These are phyloP conservation scores for Pseudofabraea citricarpa DNA, from an alignment of 2,329 filamentous ascomycete genomes.

Conservation along the genomic window DNA sequence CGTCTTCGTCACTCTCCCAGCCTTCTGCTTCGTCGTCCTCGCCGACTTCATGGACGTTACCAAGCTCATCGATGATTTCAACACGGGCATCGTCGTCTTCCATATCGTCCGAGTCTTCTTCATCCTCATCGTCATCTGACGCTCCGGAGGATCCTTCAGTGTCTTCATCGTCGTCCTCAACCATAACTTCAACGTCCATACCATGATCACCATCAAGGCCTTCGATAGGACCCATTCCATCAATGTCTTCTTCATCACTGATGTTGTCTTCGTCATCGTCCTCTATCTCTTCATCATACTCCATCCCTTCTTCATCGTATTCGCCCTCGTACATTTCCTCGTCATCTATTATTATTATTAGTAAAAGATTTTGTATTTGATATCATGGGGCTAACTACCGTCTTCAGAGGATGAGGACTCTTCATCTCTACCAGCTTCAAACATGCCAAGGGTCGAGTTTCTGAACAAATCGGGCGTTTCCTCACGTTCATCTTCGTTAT, in stretches of 20 bases:
- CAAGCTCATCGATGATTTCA: constrained; percentile 61
- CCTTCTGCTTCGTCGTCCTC: constrained; percentile 52
- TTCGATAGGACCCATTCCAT: constrained; percentile 82
- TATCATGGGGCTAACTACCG: constrained; percentile 32
- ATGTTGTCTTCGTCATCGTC: constrained; percentile 80
- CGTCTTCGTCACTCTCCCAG: constrained; percentile 59
- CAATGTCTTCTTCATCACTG: constrained; percentile 79
- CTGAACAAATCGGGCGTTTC: constrained; percentile 97
- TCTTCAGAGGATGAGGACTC: constrained; percentile 73
- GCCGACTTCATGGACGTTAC: constrained; percentile 41
- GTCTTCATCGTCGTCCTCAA: constrained; percentile 65
- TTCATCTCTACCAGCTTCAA: constrained; percentile 77
- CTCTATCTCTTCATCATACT: constrained; percentile 80
- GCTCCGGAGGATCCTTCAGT: constrained; percentile 55
- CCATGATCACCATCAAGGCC: constrained; percentile 59
- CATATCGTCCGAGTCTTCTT: constrained; percentile 46
- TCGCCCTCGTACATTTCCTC: constrained; percentile 93
- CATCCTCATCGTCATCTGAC: constrained; percentile 47
- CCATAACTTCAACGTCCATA: constrained; percentile 67
- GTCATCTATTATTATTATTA: constrained; percentile 54
- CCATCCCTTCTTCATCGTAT: constrained; percentile 77
- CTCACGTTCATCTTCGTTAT: constrained; percentile 79
- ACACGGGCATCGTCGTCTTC: constrained; percentile 41
- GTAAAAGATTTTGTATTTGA: neutral
- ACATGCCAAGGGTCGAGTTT: constrained; percentile 91